Base-by-base conservation (phyloP, 345 rosid genomes). In the Salix exigua region DNA sequence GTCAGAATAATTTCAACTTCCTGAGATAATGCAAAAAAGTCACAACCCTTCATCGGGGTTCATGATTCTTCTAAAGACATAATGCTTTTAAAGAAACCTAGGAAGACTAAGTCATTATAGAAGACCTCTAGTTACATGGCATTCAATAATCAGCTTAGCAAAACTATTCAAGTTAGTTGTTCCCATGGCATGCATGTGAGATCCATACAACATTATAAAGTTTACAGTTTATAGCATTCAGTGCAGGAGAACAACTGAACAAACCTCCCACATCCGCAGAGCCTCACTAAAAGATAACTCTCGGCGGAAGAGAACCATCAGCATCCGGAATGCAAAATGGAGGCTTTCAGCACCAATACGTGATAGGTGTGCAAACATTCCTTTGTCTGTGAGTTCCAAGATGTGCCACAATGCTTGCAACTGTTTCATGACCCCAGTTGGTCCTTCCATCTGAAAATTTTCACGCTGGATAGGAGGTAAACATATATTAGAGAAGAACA, bases 211-310 rank as follows among this genome's bases (percentile, higher is more conserved):
- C 11, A 37, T n/a, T n/a, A 42, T 35, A 58, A 5, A 51, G n/a
- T 51, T 51, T 18, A 51, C 58, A 44, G 38, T 69, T 76, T 19
- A 33, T n/a, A 10, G 28, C 16, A 67, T 60, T 51, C 7, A 11
- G 19, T 7, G 46, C 38, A 21, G n/a, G 21, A 61, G 65, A 67
- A 50, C 53, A 25, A 63, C 2, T 48, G 40, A 77, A 87, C 92
- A 28, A 75, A 94, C 97, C 97, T 94, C 98, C 98, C 98, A 94
- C 98, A 94, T 92, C 50, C 81, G 82, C 79, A 94, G 98, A 82
- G 94, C 91, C 79, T 94, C 96, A 68, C 72, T 60, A 66, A 94
- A 94, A 78, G 97, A 85, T 75, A 94, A 77, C 78, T 92, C 98
- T 25, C 94, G 83, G 8, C 96, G 94, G 79, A 92, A 94, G 75